Evolutionary conservation across 2,329 filamentous ascomycete genomes (phyloP).

Genomic region (Exophiala bonariae): DNA sequence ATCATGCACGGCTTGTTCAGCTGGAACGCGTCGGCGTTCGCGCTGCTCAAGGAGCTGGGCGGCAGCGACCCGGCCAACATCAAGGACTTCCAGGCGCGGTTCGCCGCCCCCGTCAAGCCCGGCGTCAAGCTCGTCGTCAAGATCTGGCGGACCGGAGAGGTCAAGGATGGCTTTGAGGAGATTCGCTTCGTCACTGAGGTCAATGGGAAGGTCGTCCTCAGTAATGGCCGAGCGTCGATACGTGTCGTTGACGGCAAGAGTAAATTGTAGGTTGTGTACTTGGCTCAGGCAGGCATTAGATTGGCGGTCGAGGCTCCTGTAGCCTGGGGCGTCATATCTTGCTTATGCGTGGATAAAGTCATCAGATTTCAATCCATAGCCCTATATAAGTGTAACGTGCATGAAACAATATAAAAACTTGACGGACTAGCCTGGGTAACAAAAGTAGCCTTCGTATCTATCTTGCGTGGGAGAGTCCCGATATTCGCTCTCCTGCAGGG

Average conservation of each 20-base stretch:
- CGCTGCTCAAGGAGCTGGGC: slow-evolving; percentile 70
- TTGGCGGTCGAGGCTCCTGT: too few species aligned
- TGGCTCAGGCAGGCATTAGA: too few species aligned
- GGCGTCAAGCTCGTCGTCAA: slow-evolving; percentile 79
- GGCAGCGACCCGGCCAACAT: slow-evolving; percentile 77
- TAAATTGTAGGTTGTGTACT: slow-evolving; percentile 55
- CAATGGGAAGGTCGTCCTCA: slow-evolving; percentile 80
- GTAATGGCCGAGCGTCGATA: slow-evolving; percentile 80
- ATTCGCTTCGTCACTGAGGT: slow-evolving; percentile 77
- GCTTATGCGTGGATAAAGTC: too few species aligned
- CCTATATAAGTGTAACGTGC: too few species aligned
- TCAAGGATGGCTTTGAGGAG: slow-evolving; percentile 72
- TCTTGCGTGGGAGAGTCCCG: too few species aligned
- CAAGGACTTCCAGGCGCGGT: slow-evolving; percentile 84
- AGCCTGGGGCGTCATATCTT: too few species aligned
- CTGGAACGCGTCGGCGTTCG: slow-evolving; percentile 78
- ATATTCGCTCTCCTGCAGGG: too few species aligned
- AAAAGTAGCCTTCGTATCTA: too few species aligned
- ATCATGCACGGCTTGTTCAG: slow-evolving; percentile 90
- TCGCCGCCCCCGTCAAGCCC: slow-evolving; percentile 80
- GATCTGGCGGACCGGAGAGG: slow-evolving; percentile 75
- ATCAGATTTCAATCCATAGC: too few species aligned
- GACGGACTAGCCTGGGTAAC: too few species aligned
- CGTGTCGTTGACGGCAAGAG: slow-evolving; percentile 62
- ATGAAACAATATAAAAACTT: too few species aligned